Base-by-base conservation (phyloP, 1,284 basidiomycete species). In the Rhodofomes roseus region DNA sequence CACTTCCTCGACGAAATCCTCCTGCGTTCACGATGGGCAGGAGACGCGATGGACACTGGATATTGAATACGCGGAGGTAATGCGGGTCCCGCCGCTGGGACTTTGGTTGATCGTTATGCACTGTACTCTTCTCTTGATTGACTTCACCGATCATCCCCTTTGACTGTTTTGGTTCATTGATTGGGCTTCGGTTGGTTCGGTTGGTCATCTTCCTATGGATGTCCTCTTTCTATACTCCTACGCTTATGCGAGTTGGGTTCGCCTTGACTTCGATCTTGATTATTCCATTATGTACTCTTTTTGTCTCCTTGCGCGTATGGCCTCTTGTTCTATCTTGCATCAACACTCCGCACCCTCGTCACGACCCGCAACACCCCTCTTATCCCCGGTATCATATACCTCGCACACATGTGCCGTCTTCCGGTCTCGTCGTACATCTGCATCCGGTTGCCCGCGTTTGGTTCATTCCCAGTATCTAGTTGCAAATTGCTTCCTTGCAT, bases 1-100 rank as follows among this genome's bases (percentile, higher is more conserved):
- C 81, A 79, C 8, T 92, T 90, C 73, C 72, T 92, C 69, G 79
- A 81, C 23, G 81, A 85, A 60, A 83, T 91, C 56, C 76, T 92
- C 18, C 63, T 55, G 4, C 60, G 60, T 20, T 54, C 58, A 1
- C 43, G 53, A 20, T 46, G 58, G 27, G 20, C 16, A 2, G 48
- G 41, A 31, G 46, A 48, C 27, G 60, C 23, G 40, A 56, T 56
- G 54, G 54, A 60, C 3, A 37, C 44, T 36, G 54, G 52, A 14
- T 39, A 43, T 6, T 59, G 43, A 59, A 11, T 54, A 41, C 23
- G 48, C 16, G 55, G 55, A 57, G 23, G 50, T 52, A 52, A 34
- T 34, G 50, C 31, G 50, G 29, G 50, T 34, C 50, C 50, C 50
- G 50, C 50, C 50, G 29, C 50, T 37, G 50, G 50, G 50, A 52